Conservation (phyloP, 1,284 basidiomycete genomes). For the Heliocybe sulcata region DNA sequence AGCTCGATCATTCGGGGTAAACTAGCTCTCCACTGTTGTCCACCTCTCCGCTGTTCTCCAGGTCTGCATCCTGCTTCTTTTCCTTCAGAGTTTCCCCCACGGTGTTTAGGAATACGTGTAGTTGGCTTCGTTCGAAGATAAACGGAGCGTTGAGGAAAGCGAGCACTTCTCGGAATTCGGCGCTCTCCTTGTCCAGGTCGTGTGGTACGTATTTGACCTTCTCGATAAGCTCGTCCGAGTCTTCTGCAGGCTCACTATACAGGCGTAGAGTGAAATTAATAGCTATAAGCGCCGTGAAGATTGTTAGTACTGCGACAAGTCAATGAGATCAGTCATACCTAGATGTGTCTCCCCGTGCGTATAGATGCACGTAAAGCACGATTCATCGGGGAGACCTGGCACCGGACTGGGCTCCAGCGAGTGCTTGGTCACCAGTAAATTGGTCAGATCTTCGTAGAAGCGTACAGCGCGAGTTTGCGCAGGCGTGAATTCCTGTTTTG, state of each 20-base stretch:
- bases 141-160: slow-evolving; percentile 56
- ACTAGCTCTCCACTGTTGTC: slow-evolving; percentile 9
- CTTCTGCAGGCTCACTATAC: slow-evolving; percentile 27
- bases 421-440: slow-evolving; percentile 25
- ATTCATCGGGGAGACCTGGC: slow-evolving; percentile 19
- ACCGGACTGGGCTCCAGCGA: slow-evolving; percentile 19
- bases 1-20: background rate
- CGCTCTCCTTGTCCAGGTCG: slow-evolving; percentile 52
- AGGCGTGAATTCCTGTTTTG: slow-evolving; percentile 15
- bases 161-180: slow-evolving; percentile 46
- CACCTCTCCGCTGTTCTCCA: slow-evolving; percentile 23
- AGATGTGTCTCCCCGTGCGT: slow-evolving; percentile 13
- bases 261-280: slow-evolving; percentile 53
- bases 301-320: background rate
- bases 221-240: slow-evolving; percentile 19
- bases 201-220: slow-evolving; percentile 56
- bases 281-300: slow-evolving; percentile 26
- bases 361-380: slow-evolving; percentile 23
- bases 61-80: slow-evolving; percentile 21
- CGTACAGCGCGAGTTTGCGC: slow-evolving; percentile 13
- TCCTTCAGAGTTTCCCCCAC: slow-evolving; percentile 30
- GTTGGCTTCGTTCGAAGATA: slow-evolving; percentile 58
- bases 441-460: slow-evolving; percentile 34
- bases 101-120: slow-evolving; percentile 55
- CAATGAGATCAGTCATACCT: background rate